These are phyloP conservation scores for Boletellus deceptivus DNA, from an alignment of 1,284 basidiomycete genomes.

Conservation along the genomic window DNA sequence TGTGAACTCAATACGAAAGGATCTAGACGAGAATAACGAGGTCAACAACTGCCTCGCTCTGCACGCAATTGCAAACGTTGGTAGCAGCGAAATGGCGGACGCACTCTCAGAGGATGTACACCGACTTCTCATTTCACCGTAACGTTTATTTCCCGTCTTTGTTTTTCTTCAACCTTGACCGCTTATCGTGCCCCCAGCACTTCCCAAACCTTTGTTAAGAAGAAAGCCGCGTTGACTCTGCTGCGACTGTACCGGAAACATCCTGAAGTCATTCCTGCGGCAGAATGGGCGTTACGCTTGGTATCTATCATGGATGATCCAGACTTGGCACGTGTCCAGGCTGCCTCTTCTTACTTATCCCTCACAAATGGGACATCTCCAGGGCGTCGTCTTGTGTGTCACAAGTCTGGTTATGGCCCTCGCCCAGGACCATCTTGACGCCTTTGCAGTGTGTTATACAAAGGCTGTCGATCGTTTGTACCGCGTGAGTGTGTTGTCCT, in stretches of 20 bases:
- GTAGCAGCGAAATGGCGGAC: slow-evolving; percentile 98
- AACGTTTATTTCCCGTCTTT: slow-evolving; percentile 34
- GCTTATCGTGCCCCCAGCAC: slow-evolving; percentile 56
- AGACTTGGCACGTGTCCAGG: slow-evolving; percentile 63
- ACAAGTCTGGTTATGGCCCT: slow-evolving; percentile 93
- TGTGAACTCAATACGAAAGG: slow-evolving; percentile 97
- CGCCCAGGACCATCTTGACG: slow-evolving; percentile 91
- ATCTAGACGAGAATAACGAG: slow-evolving; percentile 93
- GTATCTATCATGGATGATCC: slow-evolving; percentile 93
- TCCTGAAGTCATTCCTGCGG: slow-evolving; percentile 88
- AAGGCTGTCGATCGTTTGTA: slow-evolving; percentile 91
- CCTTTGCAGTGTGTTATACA: slow-evolving; percentile 88
- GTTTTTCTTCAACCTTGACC: background rate
- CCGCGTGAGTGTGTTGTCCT: slow-evolving; percentile 53
- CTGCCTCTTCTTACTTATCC: background rate
- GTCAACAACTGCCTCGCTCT: slow-evolving; percentile 95
- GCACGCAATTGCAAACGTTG: slow-evolving; percentile 98
- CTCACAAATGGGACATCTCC: slow-evolving; percentile 8
- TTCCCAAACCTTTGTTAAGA: slow-evolving; percentile 94
- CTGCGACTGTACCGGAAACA: slow-evolving; percentile 95
- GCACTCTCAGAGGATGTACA: slow-evolving; percentile 92
- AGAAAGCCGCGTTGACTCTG: slow-evolving; percentile 95
- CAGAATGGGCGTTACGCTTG: slow-evolving; percentile 95
- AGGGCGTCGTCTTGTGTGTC: slow-evolving; percentile 95
- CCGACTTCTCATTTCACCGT: slow-evolving; percentile 94